Evolutionary conservation across 129 eudicot species (phyloP), one percentile per base, ranked within the genome.

Genomic region (Daucus carota): DNA sequence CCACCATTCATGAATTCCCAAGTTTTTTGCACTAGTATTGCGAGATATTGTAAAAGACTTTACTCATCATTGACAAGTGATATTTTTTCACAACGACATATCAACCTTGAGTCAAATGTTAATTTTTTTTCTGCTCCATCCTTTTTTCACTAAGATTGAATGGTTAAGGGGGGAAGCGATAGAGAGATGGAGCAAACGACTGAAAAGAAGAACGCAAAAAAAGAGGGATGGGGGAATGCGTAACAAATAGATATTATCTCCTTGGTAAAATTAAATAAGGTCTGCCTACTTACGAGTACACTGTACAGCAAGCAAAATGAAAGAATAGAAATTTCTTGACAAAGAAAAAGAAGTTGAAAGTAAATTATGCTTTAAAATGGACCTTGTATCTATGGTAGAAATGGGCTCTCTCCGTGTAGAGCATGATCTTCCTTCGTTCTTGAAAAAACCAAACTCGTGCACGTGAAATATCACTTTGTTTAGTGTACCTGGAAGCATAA

Each of bases 391-490:
- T 87, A 73, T 82, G 84, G 81, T 89, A 91, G 80, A 94, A 94
- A 78, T 89, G 99, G 73, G 96, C 92, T 89, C 99, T 85, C 83
- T 94, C 99, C 42, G 96, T 91, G 84, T 94, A 94, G 26, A 94
- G 78, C 92, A 94, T 89, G 62, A 94, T 91, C 84, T 91, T 91
- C 74, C 86, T 78, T 47, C 76, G 75, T 45, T 92, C 97, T 75
- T 92, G 83, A 78, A 89, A 90, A 77, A 94, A 94, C 92, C 89
- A 80, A 79, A 60, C 85, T 71, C 99, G 88, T 78, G 95, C 85
- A 78, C 91, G 86, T 66, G 99, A 91, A 74, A 94, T 89, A 84
- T 94, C 97, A 63, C 80, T 79, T 57, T 79, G 83, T 70, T 83
- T 68, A 73, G 87, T 86, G 79, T 89, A 85, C 81, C 99, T 94